Percentiles rank a stretch among this genome's conserved stretches.
phyloP scores from a whole-genome alignment of 805 yeast species.

The Millerago galiae region DNA sequence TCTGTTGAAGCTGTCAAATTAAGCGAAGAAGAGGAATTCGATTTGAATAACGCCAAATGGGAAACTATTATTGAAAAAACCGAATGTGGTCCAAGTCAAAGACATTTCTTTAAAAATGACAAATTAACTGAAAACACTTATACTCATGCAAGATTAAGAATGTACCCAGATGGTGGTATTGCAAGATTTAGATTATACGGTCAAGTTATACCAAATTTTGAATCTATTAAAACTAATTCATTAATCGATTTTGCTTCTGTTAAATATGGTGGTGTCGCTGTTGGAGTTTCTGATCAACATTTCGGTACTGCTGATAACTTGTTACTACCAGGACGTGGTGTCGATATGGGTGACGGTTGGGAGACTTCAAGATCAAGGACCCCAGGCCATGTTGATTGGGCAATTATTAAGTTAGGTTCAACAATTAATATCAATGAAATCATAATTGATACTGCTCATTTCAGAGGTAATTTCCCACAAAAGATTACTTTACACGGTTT shows the following conservation, averaged over 20 bases:
- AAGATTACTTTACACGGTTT: conserved; percentile 63
- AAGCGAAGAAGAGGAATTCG: conserved; percentile 18
- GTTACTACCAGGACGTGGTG: conserved; percentile 88
- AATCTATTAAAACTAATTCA: conserved; percentile 24
- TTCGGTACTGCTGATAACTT: conserved; percentile 89
- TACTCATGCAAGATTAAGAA: conserved; percentile 77
- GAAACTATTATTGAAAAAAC: conserved; percentile 56
- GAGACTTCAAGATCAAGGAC: conserved; percentile 86
- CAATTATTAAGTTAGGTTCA: conserved; percentile 71
- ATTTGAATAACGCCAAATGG: conserved; percentile 41
- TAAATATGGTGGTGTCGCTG: conserved; percentile 82
- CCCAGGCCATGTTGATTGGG: conserved; percentile 90
- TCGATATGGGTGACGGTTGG: conserved; percentile 98
- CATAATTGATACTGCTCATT: conserved; percentile 87
- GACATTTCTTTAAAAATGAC: conserved; percentile 70
- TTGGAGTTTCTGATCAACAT: conserved; percentile 83
- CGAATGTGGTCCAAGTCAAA: conserved; percentile 87
- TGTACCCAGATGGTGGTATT: conserved; percentile 98
- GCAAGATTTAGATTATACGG: conserved; percentile 92
- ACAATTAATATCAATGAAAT: conserved; percentile 48
- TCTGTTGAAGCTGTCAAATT: conserved; percentile 68
- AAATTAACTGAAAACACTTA: conserved; percentile 52
- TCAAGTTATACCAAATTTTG: conserved; percentile 64
- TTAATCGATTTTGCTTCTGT: conserved; percentile 75
- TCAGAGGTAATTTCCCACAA: conserved; percentile 93